Conservation (phyloP, 2,329 filamentous ascomycete genomes). For the Diplocarpon rosae region DNA sequence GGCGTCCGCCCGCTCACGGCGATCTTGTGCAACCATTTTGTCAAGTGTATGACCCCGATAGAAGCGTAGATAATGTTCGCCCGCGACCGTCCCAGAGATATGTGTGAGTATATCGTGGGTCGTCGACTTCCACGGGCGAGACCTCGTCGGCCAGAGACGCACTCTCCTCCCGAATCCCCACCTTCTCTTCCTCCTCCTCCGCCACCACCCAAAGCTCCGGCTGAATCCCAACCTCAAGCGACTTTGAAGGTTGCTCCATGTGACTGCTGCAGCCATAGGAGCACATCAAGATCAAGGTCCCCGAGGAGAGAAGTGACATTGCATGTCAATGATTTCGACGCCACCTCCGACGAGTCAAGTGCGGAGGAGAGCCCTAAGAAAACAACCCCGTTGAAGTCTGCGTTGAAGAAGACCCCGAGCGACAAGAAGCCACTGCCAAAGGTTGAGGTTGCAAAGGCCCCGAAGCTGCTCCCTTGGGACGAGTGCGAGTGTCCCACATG, state of each 20-base stretch:
- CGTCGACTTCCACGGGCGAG: background rate
- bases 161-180: background rate
- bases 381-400: slow-evolving; percentile 1
- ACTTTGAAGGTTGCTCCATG: background rate
- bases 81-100: background rate
- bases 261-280: background rate
- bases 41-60: background rate
- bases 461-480: background rate
- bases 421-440: background rate
- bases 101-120: slow-evolving; percentile 6
- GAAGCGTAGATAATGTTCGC: background rate
- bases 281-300: background rate
- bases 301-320: background rate
- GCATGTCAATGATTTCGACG: slow-evolving; percentile 2
- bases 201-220: background rate
- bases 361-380: background rate
- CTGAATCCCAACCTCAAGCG: background rate
- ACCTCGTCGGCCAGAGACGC: background rate
- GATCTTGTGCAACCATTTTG: too few relatives aligned
- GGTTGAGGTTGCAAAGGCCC: background rate
- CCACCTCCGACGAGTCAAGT: slow-evolving; percentile 2
- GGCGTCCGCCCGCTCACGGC: too few relatives aligned
- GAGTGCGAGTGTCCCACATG: slow-evolving; percentile 2
- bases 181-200: background rate
- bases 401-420: slow-evolving; percentile 1